These are phyloP conservation scores for Rhizoctonia solani DNA, from an alignment of 1,284 basidiomycete species.

Conservation along the genomic window DNA sequence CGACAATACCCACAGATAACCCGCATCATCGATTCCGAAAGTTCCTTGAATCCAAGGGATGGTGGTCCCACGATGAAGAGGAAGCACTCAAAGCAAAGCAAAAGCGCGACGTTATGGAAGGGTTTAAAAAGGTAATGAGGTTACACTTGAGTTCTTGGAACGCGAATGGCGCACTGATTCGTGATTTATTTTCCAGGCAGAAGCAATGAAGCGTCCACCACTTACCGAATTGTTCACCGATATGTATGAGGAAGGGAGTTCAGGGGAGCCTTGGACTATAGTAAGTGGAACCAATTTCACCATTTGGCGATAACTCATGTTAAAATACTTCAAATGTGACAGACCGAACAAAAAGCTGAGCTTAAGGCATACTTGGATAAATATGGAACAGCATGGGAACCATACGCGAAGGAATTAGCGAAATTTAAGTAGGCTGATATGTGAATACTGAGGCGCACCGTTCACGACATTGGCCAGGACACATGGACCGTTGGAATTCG, in stretches of 20 bases:
- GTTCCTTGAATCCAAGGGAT: slow-evolving; percentile 80
- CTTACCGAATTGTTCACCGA: slow-evolving; percentile 84
- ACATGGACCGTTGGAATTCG: no score
- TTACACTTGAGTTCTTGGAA: not conserved
- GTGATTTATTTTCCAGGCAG: slow-evolving; percentile 51
- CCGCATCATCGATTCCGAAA: slow-evolving; percentile 83
- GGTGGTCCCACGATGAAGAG: slow-evolving; percentile 84
- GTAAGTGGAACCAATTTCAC: slow-evolving; percentile 55
- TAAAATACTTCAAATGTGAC: not conserved
- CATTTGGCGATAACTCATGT: not conserved
- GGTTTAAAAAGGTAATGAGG: slow-evolving; percentile 64
- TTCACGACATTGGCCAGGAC: no score
- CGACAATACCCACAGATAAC: slow-evolving; percentile 74
- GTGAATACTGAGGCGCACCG: not conserved
- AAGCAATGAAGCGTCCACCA: slow-evolving; percentile 69
- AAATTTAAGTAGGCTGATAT: slow-evolving; percentile 60
- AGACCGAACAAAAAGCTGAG: slow-evolving; percentile 86
- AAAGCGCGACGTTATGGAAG: slow-evolving; percentile 73
- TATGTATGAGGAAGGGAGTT: slow-evolving; percentile 74
- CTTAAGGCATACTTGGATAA: slow-evolving; percentile 75
- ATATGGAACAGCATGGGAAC: slow-evolving; percentile 81
- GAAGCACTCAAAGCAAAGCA: slow-evolving; percentile 69
- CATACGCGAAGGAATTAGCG: slow-evolving; percentile 80
- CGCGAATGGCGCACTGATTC: not conserved
- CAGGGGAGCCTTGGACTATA: slow-evolving; percentile 68